Evolutionary conservation across 345 rosid species (phyloP).

Genomic region (Hevea brasiliensis): DNA sequence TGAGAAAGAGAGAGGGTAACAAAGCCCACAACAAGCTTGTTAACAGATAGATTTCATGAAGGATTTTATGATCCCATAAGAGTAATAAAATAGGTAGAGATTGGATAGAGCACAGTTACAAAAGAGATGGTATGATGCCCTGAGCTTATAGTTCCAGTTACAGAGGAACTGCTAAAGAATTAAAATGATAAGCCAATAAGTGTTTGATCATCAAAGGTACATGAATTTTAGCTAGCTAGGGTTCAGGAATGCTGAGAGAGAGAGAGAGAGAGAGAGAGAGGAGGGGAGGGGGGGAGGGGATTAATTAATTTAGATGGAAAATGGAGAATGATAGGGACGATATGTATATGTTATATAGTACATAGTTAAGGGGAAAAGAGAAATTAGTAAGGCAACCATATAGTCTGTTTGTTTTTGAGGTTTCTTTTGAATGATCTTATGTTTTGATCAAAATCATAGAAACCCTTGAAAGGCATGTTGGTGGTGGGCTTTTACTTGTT

Average conservation of each 20-base stretch:
- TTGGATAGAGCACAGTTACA: no score
- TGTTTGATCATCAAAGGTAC: background rate
- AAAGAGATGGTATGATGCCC: no score
- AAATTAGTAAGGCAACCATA: background rate
- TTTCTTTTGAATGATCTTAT: conserved; percentile 18
- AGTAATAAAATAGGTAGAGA: background rate
- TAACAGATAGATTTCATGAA: conserved; percentile 5
- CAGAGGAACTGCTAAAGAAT: no score
- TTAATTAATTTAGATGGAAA: no score
- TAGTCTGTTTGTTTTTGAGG: conserved; percentile 18
- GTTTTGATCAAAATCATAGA: conserved; percentile 34
- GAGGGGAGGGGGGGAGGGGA: no score
- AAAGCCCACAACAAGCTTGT: background rate
- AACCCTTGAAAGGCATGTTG: conserved; percentile 35
- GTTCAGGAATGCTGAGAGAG: conserved; percentile 2
- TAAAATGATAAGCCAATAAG: no score
- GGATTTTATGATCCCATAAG: conserved; percentile 20
- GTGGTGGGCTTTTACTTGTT: conserved; percentile 16
- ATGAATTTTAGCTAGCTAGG: conserved; percentile 4
- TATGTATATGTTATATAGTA: conserved; percentile 2
- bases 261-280: no score
- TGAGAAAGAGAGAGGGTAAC: background rate
- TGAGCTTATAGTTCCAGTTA: no score
- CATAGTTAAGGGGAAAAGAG: background rate
- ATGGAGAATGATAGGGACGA: no score